These are phyloP conservation scores for Colletotrichum coccodes DNA, from an alignment of 2,329 filamentous ascomycete species.

Conservation along the genomic window DNA sequence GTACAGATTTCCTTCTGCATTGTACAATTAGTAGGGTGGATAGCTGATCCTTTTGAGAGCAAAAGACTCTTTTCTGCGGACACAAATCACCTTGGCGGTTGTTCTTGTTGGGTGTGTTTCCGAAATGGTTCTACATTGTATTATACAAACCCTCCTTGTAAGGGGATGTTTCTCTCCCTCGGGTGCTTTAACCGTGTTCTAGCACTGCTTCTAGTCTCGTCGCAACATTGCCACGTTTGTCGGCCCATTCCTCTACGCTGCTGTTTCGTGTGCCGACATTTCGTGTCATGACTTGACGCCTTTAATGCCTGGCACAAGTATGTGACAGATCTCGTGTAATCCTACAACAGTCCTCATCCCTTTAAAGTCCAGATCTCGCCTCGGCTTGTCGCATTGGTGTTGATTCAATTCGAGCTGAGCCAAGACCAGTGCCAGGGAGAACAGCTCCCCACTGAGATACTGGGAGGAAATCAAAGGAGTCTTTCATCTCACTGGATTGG, in stretches of 20 bases:
- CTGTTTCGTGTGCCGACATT: slow-evolving; percentile 10
- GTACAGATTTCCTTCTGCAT: slow-evolving; percentile 9
- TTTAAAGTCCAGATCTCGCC: background rate
- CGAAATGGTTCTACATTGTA: background rate
- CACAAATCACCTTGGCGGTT: too few relatives aligned
- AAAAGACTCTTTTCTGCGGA: background rate
- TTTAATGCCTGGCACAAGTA: too few relatives aligned
- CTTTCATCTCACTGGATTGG: background rate
- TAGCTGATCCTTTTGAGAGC: background rate
- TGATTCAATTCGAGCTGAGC: background rate
- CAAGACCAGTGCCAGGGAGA: slow-evolving; percentile 1
- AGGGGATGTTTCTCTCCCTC: background rate
- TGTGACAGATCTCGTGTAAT: background rate
- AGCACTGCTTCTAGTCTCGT: background rate
- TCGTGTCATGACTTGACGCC: slow-evolving; percentile 17
- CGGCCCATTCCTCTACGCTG: background rate
- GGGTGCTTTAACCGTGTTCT: background rate
- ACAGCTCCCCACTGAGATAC: background rate
- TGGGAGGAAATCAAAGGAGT: background rate
- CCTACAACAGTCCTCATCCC: background rate
- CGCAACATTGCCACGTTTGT: background rate
- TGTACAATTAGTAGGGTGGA: slow-evolving; percentile 12
- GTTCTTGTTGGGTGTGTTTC: background rate
- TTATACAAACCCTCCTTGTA: background rate
- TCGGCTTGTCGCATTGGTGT: slow-evolving; percentile 1